Conservation (phyloP, 257 asterid species). For the Pogostemon cablin region DNA sequence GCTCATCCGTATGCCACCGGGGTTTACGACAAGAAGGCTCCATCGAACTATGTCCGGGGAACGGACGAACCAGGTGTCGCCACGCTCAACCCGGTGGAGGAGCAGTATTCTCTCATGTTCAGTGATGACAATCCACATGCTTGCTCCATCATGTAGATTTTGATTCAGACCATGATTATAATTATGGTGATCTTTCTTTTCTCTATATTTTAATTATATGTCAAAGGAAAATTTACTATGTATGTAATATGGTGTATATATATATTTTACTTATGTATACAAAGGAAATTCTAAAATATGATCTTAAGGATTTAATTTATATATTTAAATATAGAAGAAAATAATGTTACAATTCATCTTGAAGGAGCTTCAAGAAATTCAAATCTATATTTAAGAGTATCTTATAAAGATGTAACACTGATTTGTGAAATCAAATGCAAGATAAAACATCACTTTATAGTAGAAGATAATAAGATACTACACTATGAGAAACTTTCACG, state of each 20-base stretch:
- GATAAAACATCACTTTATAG: background rate
- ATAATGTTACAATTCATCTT: too few relatives aligned
- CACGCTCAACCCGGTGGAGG: conserved; percentile 72
- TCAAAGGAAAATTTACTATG: background rate
- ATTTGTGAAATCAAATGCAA: background rate
- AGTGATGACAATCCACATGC: conserved; percentile 86
- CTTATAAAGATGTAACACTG: background rate
- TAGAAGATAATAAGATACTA: background rate
- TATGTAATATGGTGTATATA: background rate
- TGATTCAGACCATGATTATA: background rate
- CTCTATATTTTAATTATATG: background rate
- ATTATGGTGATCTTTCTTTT: background rate
- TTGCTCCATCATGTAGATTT: conserved; percentile 68
- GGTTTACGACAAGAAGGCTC: conserved; percentile 92
- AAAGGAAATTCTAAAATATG: too few relatives aligned
- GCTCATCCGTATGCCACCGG: conserved; percentile 87
- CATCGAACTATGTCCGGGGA: conserved; percentile 66
- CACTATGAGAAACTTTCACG: background rate
- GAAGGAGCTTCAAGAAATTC: too few relatives aligned
- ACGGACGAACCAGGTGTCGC: conserved; percentile 73
- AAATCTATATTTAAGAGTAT: too few relatives aligned
- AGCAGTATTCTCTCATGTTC: conserved; percentile 74
- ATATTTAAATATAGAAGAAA: too few relatives aligned
- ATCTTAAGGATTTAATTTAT: too few relatives aligned
- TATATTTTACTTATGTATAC: background rate